Conservation (phyloP, 2,329 filamentous ascomycete genomes). For the Blastomyces percursus region DNA sequence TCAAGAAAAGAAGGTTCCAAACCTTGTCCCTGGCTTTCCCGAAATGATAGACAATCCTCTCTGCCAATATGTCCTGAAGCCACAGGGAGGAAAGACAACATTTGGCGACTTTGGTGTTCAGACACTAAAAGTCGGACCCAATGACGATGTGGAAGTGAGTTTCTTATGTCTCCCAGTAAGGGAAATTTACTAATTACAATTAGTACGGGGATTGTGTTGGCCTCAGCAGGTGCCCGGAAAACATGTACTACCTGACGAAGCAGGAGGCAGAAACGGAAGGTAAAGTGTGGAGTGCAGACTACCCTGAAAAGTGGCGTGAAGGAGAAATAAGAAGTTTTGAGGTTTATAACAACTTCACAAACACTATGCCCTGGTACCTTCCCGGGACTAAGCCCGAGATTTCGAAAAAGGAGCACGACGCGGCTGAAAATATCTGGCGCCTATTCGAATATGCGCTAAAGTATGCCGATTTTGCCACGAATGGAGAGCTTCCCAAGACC, state of each 20-base stretch:
- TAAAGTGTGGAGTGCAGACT: background rate
- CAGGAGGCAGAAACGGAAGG: conserved; percentile 3
- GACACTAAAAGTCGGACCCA: conserved; percentile 10
- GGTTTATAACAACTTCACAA: conserved; percentile 1
- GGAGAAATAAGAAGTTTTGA: background rate
- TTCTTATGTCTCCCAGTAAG: background rate
- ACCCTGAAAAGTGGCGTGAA: background rate
- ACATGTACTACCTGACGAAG: conserved; percentile 4
- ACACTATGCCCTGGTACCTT: background rate
- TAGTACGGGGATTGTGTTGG: conserved; percentile 15
- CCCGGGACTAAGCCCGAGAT: background rate
- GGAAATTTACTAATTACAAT: background rate
- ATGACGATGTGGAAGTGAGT: conserved; percentile 10
- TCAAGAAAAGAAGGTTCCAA: conserved; percentile 26
- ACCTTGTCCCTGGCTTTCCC: conserved; percentile 32
- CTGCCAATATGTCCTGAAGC: conserved; percentile 29
- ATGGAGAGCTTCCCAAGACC: conserved; percentile 17
- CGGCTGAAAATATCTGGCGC: conserved; percentile 16
- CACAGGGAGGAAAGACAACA: conserved; percentile 18
- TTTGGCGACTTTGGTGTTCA: background rate
- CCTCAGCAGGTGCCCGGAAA: conserved; percentile 16
- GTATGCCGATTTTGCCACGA: conserved; percentile 10
- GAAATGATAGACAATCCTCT: conserved; percentile 35
- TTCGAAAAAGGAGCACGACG: conserved; percentile 9
- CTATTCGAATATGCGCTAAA: conserved; percentile 9